Evolutionary conservation across 2,329 filamentous ascomycete genomes (phyloP).

Genomic region (Fusarium papillatum): DNA sequence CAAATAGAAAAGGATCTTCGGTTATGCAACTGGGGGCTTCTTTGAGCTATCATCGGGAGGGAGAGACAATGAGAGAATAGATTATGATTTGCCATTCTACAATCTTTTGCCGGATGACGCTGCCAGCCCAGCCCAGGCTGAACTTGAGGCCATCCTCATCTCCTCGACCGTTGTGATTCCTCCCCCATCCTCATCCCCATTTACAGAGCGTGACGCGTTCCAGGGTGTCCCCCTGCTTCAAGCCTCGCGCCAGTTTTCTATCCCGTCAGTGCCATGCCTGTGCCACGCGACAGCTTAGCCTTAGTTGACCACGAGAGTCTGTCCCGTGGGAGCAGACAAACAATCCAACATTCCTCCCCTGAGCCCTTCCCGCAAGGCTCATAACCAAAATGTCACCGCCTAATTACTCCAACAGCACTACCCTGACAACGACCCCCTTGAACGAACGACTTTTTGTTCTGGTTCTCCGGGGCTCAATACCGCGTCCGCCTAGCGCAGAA

Average conservation of each 20-base stretch:
- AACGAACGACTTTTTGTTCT: conserved; percentile 27
- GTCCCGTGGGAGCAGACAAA: background rate
- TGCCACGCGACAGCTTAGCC: conserved; percentile 38
- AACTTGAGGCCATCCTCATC: conserved; percentile 8
- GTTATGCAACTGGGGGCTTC: background rate
- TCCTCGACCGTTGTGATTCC: background rate
- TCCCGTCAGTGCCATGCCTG: conserved; percentile 41
- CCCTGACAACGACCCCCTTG: conserved; percentile 10
- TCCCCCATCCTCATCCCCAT: background rate
- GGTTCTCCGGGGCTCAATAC: conserved; percentile 29
- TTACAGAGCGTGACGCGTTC: conserved; percentile 2
- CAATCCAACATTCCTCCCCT: background rate
- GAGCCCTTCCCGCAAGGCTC: background rate
- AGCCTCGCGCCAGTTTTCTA: conserved; percentile 8
- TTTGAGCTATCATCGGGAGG: conserved; percentile 8
- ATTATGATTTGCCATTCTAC: conserved; percentile 2
- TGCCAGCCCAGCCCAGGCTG: background rate
- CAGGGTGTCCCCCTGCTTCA: conserved; percentile 14
- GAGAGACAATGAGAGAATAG: background rate
- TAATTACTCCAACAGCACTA: conserved; percentile 16
- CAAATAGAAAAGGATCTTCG: conserved; percentile 33
- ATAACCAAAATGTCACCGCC: conserved; percentile 25
- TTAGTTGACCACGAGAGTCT: background rate
- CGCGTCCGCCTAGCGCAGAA: conserved; percentile 35
- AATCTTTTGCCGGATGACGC: background rate